Percentiles rank a stretch among this genome's conserved stretches.
Evolutionary conservation across 2,329 filamentous ascomycete species (phyloP).

Genomic region (Arthroderma sp.): DNA sequence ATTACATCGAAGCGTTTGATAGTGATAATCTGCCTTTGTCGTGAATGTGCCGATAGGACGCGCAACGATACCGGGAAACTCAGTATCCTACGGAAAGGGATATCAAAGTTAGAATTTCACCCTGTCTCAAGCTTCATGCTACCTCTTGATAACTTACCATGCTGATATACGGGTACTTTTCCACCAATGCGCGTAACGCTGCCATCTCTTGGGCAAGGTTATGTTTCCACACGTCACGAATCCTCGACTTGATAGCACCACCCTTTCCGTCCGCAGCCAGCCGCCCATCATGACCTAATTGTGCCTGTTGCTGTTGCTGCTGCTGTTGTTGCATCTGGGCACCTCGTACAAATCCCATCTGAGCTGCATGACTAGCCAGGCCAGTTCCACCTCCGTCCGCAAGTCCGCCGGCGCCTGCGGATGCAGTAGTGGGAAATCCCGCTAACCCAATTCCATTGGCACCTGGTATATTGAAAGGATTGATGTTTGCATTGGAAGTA

Average conservation of each 20-base stretch:
- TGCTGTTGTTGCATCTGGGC: slow-evolving; percentile 51
- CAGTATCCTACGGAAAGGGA: slow-evolving; percentile 58
- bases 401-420: slow-evolving; percentile 38
- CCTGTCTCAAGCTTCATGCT: slow-evolving; percentile 7
- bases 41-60: slow-evolving; percentile 89
- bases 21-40: slow-evolving; percentile 95
- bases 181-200: slow-evolving; percentile 64
- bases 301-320: slow-evolving; percentile 33
- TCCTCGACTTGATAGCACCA: slow-evolving; percentile 57
- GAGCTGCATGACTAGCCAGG: slow-evolving; percentile 72
- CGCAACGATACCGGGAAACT: slow-evolving; percentile 95
- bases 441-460: slow-evolving; percentile 46
- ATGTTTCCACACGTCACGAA: slow-evolving; percentile 91
- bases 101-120: neutral
- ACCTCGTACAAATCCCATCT: slow-evolving; percentile 74
- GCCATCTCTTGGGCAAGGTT: slow-evolving; percentile 89
- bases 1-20: slow-evolving; percentile 92
- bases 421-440: slow-evolving; percentile 40
- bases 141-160: slow-evolving; percentile 54
- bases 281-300: slow-evolving; percentile 36
- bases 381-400: slow-evolving; percentile 47
- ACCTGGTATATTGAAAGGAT: slow-evolving; percentile 47
- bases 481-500: slow-evolving; percentile 53
- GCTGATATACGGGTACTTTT: slow-evolving; percentile 88
- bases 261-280: slow-evolving; percentile 42